phyloP scores from a whole-genome alignment of 129 eudicot genomes.

The Flaveria ramosissima region DNA sequence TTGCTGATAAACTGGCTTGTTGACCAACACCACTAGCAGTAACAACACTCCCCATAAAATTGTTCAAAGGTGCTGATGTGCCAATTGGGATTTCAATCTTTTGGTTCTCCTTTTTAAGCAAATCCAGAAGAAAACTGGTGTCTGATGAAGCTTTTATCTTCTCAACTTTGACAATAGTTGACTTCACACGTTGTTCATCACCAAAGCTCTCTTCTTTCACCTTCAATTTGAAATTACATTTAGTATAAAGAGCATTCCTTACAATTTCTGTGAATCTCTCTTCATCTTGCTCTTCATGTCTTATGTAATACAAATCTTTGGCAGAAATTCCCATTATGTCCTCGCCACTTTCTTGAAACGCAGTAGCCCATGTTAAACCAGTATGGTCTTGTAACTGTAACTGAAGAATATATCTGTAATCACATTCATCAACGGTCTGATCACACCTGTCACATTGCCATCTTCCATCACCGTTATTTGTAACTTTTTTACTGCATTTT shows the following conservation, averaged over 20 bases:
- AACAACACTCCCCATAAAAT: slow-evolving; percentile 15
- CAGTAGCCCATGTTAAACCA: slow-evolving; percentile 79
- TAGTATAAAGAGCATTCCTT: slow-evolving; percentile 41
- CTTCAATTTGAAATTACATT: slow-evolving; percentile 63
- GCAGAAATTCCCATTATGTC: slow-evolving; percentile 76
- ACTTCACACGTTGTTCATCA: slow-evolving; percentile 79
- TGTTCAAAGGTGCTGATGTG: slow-evolving; percentile 34
- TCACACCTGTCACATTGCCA: slow-evolving; percentile 93
- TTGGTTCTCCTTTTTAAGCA: slow-evolving; percentile 37
- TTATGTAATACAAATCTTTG: slow-evolving; percentile 60
- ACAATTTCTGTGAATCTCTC: slow-evolving; percentile 55
- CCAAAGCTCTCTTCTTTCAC: slow-evolving; percentile 84
- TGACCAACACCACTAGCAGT: slow-evolving; percentile 17
- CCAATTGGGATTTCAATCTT: slow-evolving; percentile 36
- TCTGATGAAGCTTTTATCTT: slow-evolving; percentile 50
- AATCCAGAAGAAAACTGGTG: slow-evolving; percentile 52
- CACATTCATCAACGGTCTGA: slow-evolving; percentile 62
- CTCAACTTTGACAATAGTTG: slow-evolving; percentile 67
- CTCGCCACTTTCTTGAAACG: slow-evolving; percentile 79
- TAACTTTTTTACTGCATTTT: slow-evolving; percentile 82
- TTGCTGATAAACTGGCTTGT: slow-evolving; percentile 20
- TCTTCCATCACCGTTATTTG: slow-evolving; percentile 79
- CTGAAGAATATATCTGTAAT: slow-evolving; percentile 76
- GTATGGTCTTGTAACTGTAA: slow-evolving; percentile 88
- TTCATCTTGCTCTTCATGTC: slow-evolving; percentile 71